Base-by-base conservation (phyloP, 2,329 filamentous ascomycete species). In the Hypoxylon sp. region DNA sequence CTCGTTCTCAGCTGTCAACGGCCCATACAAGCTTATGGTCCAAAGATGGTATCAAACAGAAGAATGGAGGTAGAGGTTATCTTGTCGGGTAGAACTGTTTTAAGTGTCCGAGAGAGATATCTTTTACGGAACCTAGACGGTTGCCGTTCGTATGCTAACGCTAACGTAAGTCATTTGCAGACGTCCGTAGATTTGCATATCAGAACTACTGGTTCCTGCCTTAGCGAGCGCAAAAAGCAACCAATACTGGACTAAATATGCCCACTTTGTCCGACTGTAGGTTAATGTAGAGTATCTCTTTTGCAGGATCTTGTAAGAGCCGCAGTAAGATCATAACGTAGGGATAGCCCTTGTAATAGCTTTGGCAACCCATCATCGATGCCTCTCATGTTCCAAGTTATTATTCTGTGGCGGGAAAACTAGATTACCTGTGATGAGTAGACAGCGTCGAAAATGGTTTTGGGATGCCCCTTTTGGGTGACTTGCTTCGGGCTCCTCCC, bases 401-500 rank as follows among this genome's bases (percentile, higher is more conserved):
- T 67, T 63, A 47, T 31, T 46, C 42, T 48, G 26, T 47, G 31
- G 57, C 55, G 70, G 60, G 44, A 66, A 54, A 50, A 50, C 37
- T 51, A 62, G 65, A 57, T 65, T 65, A 61, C 54, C 47, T 55
- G 59, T 68, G 57, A 65, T 63, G 51, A 65, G 50, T 46, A 57
- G 54, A 71, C 62, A 51, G 70, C 66, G 68, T 71, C 67, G 55
- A 67, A 63, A 44, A 67, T 17, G 14, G 14, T 17, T 5, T n/a
- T 44, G 8, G 8, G 14, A 42, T 42, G 56, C 67, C 68, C 65
- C 35, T 72, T 75, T 76, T 70, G 71, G 73, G 73, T 72, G 63
- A 72, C 68, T 65, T 75, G 75, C 74, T 76, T 76, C 68, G 71
- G 14, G 74, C 57, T 68, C 72, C 72, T 73, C 75, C 73, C 66